A percentile compares a stretch with the other conserved stretches of the same genome.
phyloP scores from a whole-genome alignment of 2,329 filamentous ascomycete species.

The Myotisia sp. region DNA sequence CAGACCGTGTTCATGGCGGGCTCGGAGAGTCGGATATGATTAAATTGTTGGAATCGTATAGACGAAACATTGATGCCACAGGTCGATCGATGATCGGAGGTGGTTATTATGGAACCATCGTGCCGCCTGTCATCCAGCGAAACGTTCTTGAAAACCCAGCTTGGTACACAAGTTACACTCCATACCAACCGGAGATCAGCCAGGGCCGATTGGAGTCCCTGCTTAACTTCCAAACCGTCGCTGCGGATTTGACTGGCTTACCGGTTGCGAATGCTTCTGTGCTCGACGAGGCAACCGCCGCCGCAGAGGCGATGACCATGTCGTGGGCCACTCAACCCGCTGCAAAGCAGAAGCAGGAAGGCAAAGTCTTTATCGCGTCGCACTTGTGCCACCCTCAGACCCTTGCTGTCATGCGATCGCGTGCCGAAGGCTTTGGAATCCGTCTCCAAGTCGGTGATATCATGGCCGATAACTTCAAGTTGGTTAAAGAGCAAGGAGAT shows the following conservation, averaged over 20 bases:
- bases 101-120: constrained; percentile 77
- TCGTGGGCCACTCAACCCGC: constrained; percentile 62
- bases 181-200: constrained; percentile 94
- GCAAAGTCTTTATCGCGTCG: constrained; percentile 75
- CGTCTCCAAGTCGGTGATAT: constrained; percentile 61
- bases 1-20: constrained; percentile 26
- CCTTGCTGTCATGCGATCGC: constrained; percentile 65
- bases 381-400: constrained; percentile 74
- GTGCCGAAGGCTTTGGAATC: constrained; percentile 84
- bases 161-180: constrained; percentile 97
- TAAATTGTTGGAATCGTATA: constrained; percentile 28
- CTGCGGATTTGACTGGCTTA: constrained; percentile 73
- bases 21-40: constrained; percentile 35
- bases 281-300: constrained; percentile 81
- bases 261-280: constrained; percentile 83
- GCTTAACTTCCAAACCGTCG: constrained; percentile 89
- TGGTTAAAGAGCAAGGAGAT: constrained; percentile 60
- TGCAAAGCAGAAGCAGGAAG: constrained; percentile 56
- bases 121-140: constrained; percentile 79
- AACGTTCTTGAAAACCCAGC: constrained; percentile 86
- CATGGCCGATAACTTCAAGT: constrained; percentile 46
- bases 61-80: constrained; percentile 45
- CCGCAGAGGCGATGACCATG: constrained; percentile 90
- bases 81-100: constrained; percentile 61
- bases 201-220: constrained; percentile 85